phyloP scores from a whole-genome alignment of 2,329 filamentous ascomycete species.

The Talaromyces albobiverticillius region DNA sequence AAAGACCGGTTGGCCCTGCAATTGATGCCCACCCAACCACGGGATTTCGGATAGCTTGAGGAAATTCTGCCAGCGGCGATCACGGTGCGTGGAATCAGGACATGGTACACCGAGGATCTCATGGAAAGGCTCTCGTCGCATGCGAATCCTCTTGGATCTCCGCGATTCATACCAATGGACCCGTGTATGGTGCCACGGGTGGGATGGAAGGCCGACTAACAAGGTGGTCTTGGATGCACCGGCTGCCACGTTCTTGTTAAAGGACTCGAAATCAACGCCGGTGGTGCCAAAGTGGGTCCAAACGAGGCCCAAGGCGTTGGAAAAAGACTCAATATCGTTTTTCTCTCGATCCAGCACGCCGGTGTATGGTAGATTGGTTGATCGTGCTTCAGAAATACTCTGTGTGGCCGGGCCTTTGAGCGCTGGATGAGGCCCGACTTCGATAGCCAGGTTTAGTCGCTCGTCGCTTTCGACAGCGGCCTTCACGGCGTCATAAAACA shows the following conservation, averaged over 20 bases:
- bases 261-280: slow-evolving; percentile 12
- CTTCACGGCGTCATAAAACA: slow-evolving; percentile 28
- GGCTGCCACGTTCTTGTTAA: background rate
- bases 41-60: slow-evolving; percentile 27
- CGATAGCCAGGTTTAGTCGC: slow-evolving; percentile 17
- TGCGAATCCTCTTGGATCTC: background rate
- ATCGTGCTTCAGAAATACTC: background rate
- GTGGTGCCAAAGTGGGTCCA: slow-evolving; percentile 18
- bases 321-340: slow-evolving; percentile 16
- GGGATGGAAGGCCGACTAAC: slow-evolving; percentile 16
- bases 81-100: slow-evolving; percentile 20
- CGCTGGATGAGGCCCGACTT: slow-evolving; percentile 33
- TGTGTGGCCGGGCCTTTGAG: slow-evolving; percentile 24
- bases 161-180: slow-evolving; percentile 22
- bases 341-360: slow-evolving; percentile 16
- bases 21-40: slow-evolving; percentile 32
- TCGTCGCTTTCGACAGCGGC: slow-evolving; percentile 6
- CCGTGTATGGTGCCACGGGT: slow-evolving; percentile 19
- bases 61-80: slow-evolving; percentile 29
- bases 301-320: slow-evolving; percentile 17
- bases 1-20: slow-evolving; percentile 31
- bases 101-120: slow-evolving; percentile 14
- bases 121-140: slow-evolving; percentile 5
- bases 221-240: background rate
- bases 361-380: slow-evolving; percentile 13